Evolutionary conservation across 2,329 filamentous ascomycete genomes (phyloP), one percentile per base, ranked within the genome.

Genomic region (Phialophora tarda): DNA sequence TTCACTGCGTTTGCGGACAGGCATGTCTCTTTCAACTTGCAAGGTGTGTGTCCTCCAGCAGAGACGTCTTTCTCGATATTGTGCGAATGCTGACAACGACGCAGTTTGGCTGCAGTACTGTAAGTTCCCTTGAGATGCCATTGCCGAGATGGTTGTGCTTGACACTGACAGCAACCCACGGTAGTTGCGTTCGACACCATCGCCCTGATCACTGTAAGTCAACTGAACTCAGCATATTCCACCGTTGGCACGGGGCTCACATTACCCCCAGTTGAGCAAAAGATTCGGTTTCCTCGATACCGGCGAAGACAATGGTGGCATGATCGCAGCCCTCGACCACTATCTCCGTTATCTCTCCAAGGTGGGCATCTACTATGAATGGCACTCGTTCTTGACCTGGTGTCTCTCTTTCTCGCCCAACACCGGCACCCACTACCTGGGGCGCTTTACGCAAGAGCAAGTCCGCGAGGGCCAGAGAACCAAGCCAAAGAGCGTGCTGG

Each of bases 101-200:
- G 14, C 28, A 55, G 61, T 61, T 28, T 80, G 77, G 76, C 77
- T 82, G 62, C 80, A 76, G 62, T 80, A 77, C 64, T 86, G 59
- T 61, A 28, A 54, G 59, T 53, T n/a, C 14, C 38, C 38, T 44
- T n/a, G 38, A n/a, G 38, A 44, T 7, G 17, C 38, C 17, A 44
- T n/a, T 8, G 30, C 30, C 38, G 17, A n/a, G 38, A 44, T n/a
- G 38, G 17, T 44, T n/a, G 38, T n/a, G 17, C 12, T 17, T 44
- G 38, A 17, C 17, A 7, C 38, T 44, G 21, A 59, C 57, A 51
- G 24, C 10, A 4, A 5, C 11, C 32, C 32, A 34, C 44, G 1
- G 23, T 12, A 61, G 59, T 75, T 59, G 74, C 76, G 21, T 78
- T 77, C 55, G 77, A 78, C 47, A 73, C 74, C 12, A 67, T 77